A percentile compares a stretch with the other conserved stretches of the same genome.
Evolutionary conservation across 1,139 yeast species (phyloP).

Genomic region (Sugiyamaella castrensis): DNA sequence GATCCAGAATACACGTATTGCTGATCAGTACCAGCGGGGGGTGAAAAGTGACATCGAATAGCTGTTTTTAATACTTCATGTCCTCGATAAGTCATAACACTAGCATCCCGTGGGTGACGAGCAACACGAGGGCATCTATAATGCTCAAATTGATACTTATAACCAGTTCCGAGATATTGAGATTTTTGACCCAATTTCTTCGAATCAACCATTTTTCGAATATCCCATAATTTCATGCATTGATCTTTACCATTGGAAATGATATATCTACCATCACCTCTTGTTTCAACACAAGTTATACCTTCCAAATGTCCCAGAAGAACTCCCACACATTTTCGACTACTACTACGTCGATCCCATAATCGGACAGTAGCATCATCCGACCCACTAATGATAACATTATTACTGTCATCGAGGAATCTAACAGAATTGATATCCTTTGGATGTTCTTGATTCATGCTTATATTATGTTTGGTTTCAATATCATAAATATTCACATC

Average conservation of each 20-base stretch:
- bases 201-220: constrained; percentile 23
- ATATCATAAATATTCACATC: constrained; percentile 18
- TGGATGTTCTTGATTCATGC: constrained; percentile 14
- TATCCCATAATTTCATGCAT: constrained; percentile 37
- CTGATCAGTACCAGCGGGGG: constrained; percentile 30
- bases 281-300: constrained; percentile 33
- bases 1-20: constrained; percentile 38
- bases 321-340: constrained; percentile 56
- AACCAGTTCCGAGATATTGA: constrained; percentile 21
- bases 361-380: constrained; percentile 80
- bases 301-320: constrained; percentile 70
- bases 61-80: constrained; percentile 34
- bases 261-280: constrained; percentile 32
- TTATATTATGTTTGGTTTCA: constrained; percentile 14
- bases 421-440: constrained; percentile 57
- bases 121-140: constrained; percentile 27
- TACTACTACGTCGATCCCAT: constrained; percentile 66
- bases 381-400: constrained; percentile 72
- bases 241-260: constrained; percentile 37
- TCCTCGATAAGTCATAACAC: constrained; percentile 36
- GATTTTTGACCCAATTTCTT: constrained; percentile 9
- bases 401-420: constrained; percentile 72
- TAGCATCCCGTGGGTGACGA: constrained; percentile 31
- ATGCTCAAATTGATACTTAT: constrained; percentile 31
- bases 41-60: constrained; percentile 37